These are phyloP conservation scores for Calocera viscosa DNA, from an alignment of 768 basidiomycete genomes.

Conservation along the genomic window DNA sequence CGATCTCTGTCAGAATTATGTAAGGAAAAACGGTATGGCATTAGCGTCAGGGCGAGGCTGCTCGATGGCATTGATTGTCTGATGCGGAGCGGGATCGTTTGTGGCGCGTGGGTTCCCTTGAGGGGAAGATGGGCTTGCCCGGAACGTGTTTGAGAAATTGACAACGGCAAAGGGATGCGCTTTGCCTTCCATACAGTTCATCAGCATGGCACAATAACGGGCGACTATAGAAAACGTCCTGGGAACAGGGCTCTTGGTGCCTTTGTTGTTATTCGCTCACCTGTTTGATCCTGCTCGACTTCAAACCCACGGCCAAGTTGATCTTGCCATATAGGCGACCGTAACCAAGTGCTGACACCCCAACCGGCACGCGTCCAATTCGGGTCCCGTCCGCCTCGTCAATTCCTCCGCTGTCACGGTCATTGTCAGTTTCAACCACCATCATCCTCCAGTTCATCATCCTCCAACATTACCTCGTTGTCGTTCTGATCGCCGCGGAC, in stretches of 20 bases:
- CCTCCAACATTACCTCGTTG: neutral
- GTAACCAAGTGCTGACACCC: neutral
- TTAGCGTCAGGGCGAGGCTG: neutral
- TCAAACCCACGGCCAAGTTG: too few species aligned
- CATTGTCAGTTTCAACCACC: constrained; percentile 6
- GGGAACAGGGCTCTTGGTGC: neutral
- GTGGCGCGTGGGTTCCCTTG: constrained; percentile 6
- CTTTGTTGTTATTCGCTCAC: neutral
- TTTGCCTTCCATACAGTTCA: neutral
- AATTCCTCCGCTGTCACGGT: constrained; percentile 9
- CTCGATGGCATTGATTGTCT: neutral
- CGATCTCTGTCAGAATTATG: neutral
- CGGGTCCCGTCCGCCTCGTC: constrained; percentile 2
- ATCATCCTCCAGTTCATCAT: neutral
- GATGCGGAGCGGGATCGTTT: neutral
- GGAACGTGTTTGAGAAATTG: constrained; percentile 9
- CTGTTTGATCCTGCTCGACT: too few species aligned
- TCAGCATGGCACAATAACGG: neutral
- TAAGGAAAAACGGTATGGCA: neutral
- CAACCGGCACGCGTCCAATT: neutral
- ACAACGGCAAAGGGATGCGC: neutral
- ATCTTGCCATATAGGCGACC: neutral
- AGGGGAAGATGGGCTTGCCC: neutral
- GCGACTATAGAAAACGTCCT: neutral
- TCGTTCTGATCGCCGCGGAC: neutral